Conservation (phyloP, 441 rosid species). For the Kokia cookei region DNA sequence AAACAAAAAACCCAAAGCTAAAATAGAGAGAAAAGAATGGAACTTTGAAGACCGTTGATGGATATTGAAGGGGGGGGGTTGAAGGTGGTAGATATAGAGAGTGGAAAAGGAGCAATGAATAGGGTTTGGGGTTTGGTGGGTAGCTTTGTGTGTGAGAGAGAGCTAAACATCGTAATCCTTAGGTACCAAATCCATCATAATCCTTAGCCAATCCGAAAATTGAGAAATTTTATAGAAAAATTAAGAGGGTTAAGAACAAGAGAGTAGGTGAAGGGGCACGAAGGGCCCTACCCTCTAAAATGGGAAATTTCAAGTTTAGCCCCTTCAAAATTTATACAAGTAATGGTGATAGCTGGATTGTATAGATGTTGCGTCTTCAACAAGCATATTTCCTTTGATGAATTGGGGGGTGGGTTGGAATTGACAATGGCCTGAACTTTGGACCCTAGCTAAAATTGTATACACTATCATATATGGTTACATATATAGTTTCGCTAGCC, state of each 20-base stretch:
- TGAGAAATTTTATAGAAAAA: background rate
- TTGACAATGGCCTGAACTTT: conserved; percentile 26
- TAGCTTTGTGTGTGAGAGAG: conserved; percentile 9
- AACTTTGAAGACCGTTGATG: background rate
- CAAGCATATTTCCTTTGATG: conserved; percentile 28
- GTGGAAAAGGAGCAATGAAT: conserved; percentile 15
- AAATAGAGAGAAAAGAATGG: background rate
- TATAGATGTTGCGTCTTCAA: conserved; percentile 42
- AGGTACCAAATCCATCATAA: conserved; percentile 50
- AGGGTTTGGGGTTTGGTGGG: conserved; percentile 29
- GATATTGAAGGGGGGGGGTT: background rate
- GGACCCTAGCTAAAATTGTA: conserved; percentile 10
- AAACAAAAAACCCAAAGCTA: background rate
- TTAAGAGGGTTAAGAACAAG: too few relatives aligned
- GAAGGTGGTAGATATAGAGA: conserved; percentile 26
- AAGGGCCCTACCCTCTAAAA: too few relatives aligned
- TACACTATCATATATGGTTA: too few relatives aligned
- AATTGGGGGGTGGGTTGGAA: conserved; percentile 25
- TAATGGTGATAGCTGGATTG: conserved; percentile 16
- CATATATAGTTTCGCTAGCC: background rate
- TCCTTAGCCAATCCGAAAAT: conserved; percentile 20
- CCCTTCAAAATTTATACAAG: conserved; percentile 15
- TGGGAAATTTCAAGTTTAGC: too few relatives aligned
- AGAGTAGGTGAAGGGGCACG: too few relatives aligned
- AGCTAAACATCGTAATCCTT: conserved; percentile 73